phyloP scores from a whole-genome alignment of 23 red algal species.

The Cyanidium caldarium region DNA sequence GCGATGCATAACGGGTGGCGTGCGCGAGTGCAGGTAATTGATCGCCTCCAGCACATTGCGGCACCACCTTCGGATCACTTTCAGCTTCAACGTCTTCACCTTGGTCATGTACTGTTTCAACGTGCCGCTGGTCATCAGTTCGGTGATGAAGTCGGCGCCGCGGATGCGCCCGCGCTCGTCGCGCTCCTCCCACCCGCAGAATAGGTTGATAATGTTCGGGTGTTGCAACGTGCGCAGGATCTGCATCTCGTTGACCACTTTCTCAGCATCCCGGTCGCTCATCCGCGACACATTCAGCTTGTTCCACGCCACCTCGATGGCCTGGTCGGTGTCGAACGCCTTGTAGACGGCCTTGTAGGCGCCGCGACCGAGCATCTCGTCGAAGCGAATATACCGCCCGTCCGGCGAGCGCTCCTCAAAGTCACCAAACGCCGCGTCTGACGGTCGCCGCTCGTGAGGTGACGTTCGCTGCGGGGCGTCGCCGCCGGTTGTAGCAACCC shows the following conservation, averaged over 20 bases:
- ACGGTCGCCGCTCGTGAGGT: too few relatives aligned
- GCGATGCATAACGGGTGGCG: slow-evolving; percentile 91
- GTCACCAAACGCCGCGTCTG: too few relatives aligned
- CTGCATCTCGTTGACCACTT: slow-evolving; percentile 78
- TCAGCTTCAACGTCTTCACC: slow-evolving; percentile 75
- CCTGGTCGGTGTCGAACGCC: slow-evolving; percentile 85
- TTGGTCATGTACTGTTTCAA: slow-evolving; percentile 81
- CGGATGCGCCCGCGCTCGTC: slow-evolving; percentile 33
- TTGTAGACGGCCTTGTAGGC: slow-evolving; percentile 99
- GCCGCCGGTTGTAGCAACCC: too few relatives aligned
- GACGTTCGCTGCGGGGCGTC: too few relatives aligned
- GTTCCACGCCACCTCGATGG: slow-evolving; percentile 95
- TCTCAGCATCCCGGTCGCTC: slow-evolving; percentile 45
- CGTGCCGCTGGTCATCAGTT: slow-evolving; percentile 94
- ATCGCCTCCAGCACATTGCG: slow-evolving; percentile 89
- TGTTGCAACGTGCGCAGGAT: slow-evolving; percentile 59
- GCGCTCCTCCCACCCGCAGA: slow-evolving; percentile 29
- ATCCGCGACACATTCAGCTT: slow-evolving; percentile 86
- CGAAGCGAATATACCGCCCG: neutral
- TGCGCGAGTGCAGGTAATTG: slow-evolving; percentile 65
- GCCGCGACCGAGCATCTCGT: slow-evolving; percentile 42
- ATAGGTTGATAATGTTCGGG: slow-evolving; percentile 91
- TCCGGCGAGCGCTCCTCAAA: slow-evolving; percentile 3
- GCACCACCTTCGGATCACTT: slow-evolving; percentile 91
- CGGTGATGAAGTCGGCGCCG: slow-evolving; percentile 86